phyloP scores from a whole-genome alignment of 2,329 filamentous ascomycete genomes.

The Aaosphaeria pasadenensis region DNA sequence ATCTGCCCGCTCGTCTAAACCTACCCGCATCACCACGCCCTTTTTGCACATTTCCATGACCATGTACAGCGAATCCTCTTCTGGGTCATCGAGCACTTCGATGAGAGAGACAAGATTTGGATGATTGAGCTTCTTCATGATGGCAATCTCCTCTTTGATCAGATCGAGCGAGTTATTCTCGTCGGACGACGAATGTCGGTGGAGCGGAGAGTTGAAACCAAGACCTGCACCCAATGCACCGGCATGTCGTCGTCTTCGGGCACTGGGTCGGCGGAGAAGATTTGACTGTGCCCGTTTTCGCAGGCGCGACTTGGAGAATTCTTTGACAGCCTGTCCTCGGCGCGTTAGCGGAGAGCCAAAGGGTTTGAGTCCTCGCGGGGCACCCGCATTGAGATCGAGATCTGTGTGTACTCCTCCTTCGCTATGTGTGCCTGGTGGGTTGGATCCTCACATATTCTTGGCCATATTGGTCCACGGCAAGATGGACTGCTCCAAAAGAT shows the following conservation, averaged over 20 bases:
- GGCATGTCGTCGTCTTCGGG: conserved; percentile 50
- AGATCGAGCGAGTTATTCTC: conserved; percentile 74
- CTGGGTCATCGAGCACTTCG: conserved; percentile 92
- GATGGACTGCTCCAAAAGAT: conserved; percentile 90
- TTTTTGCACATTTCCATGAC: conserved; percentile 99
- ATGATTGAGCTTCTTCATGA: conserved; percentile 98
- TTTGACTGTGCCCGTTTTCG: conserved; percentile 89
- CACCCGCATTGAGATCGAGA: conserved; percentile 19
- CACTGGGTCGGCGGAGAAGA: conserved; percentile 66
- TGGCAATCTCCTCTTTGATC: conserved; percentile 94
- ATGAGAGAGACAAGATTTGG: conserved; percentile 89
- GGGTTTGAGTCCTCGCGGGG: conserved; percentile 12
- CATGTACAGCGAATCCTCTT: conserved; percentile 97
- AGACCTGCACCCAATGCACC: conserved; percentile 51
- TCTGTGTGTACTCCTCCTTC: conserved; percentile 2
- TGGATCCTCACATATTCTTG: conserved; percentile 76
- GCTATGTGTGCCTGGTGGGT: conserved; percentile 9
- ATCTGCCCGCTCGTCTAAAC: conserved; percentile 75
- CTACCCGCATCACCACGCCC: conserved; percentile 94
- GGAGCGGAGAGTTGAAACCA: conserved; percentile 62
- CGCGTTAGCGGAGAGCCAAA: conserved; percentile 25
- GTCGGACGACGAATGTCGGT: conserved; percentile 57
- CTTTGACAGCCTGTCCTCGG: conserved; percentile 76
- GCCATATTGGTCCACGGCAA: conserved; percentile 85
- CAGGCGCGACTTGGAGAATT: conserved; percentile 91